Evolutionary conservation across 106 monocot species (phyloP), one percentile per base, ranked within the genome.

Genomic region (Acorus gramineus): DNA sequence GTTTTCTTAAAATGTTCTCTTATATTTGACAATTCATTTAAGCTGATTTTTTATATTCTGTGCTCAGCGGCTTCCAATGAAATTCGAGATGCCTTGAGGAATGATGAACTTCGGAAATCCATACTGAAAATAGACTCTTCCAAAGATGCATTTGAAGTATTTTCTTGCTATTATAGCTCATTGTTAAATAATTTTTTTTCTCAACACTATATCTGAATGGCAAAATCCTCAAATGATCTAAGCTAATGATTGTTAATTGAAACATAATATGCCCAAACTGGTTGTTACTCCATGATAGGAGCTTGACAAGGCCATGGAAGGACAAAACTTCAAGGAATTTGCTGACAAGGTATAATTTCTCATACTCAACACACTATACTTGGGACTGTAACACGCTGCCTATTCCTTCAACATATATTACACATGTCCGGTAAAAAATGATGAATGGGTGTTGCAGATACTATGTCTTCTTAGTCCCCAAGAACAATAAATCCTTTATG

Each of bases 271-370:
- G 44, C 11, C 8, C 12, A 44, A 44, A 46, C 11, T 43, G 44
- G 43, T 44, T 48, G 44, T 13, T 67, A 2, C 13, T 46, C 52
- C 57, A 11, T 69, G 2, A 28, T 65, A 87, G 86, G 86, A 83
- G 77, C 64, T 87, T 60, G 77, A 83, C 60, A 74, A 66, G 47
- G 77, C 74, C 12, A 80, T 80, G 77, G 60, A 69, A 87, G 66
- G 66, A 50, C 57, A 73, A 44, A 11, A 3, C 55, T 80, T 87
- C 73, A 49, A 52, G 14, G 47, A 80, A 47, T 83, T 83, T 62
- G 77, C 77, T 42, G 80, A 83, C 7, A 80, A 77, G 83, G 86
- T 87, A 67, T 42, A 55, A 2, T 60, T 56, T 63, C 3, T 4
- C 45, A 56, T 69, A 8, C 10, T 4, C 49, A 28, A 28, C 28